Conservation (phyloP, 495 filamentous ascomycete species). For the Podospora pseudocomata region DNA sequence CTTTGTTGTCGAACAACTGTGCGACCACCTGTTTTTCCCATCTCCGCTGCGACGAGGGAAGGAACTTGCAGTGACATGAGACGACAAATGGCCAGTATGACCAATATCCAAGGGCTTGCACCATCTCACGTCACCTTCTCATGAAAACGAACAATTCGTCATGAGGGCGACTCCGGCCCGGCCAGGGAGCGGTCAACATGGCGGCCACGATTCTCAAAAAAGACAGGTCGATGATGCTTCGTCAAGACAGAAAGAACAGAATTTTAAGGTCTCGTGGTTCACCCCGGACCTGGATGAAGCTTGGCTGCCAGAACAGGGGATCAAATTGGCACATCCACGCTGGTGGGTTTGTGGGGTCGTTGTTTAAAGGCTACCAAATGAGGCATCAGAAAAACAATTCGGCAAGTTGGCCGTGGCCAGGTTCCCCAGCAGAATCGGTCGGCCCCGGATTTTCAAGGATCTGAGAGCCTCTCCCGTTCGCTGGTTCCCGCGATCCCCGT, state of each 20-base stretch:
- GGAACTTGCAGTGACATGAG: background rate
- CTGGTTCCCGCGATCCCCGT: conserved; percentile 1
- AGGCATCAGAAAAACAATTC: background rate
- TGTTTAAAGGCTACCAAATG: background rate
- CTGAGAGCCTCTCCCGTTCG: conserved; percentile 7
- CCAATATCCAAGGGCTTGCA: background rate
- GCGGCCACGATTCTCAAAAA: background rate
- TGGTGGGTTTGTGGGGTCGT: background rate
- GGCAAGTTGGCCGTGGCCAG: conserved; percentile 2
- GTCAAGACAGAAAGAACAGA: background rate
- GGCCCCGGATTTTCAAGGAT: conserved; percentile 19
- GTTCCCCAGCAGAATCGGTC: conserved; percentile 6
- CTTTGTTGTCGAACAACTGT: background rate
- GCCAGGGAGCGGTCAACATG: background rate
- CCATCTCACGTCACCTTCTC: conserved; percentile 3
- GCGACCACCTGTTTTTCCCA: background rate
- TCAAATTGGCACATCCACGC: background rate
- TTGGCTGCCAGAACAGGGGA: background rate
- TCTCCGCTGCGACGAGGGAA: background rate
- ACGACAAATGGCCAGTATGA: background rate
- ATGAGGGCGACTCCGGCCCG: conserved; percentile 1
- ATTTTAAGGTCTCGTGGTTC: background rate
- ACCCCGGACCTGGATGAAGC: background rate
- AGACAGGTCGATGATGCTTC: background rate
- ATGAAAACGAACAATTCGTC: background rate